These are phyloP conservation scores for Sugiyamaella japonica DNA, from an alignment of 1,139 yeast genomes.

Conservation along the genomic window DNA sequence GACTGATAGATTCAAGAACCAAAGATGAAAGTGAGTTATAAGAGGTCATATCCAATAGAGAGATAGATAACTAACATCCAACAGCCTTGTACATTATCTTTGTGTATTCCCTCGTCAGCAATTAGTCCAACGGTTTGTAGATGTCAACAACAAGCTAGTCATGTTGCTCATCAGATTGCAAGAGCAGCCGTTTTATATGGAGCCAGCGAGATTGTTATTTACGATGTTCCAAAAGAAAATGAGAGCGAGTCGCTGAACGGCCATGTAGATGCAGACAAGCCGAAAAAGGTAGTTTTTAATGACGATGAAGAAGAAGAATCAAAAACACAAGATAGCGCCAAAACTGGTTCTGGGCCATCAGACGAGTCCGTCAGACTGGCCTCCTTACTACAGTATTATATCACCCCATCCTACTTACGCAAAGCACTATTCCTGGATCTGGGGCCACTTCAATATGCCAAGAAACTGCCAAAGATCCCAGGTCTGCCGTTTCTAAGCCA, in stretches of 20 bases:
- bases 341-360: slow-evolving; percentile 27
- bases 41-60: no score
- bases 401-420: slow-evolving; percentile 82
- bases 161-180: slow-evolving; percentile 74
- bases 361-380: slow-evolving; percentile 60
- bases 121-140: slow-evolving; percentile 65
- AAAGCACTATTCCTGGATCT: slow-evolving; percentile 57
- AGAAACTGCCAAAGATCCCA: slow-evolving; percentile 67
- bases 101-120: slow-evolving; percentile 44
- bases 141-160: slow-evolving; percentile 71
- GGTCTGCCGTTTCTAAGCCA: slow-evolving; percentile 73
- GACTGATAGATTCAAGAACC: no score
- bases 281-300: slow-evolving; percentile 33
- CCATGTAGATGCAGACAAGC: slow-evolving; percentile 31
- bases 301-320: slow-evolving; percentile 27
- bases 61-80: background rate
- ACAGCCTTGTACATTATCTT: slow-evolving; percentile 47
- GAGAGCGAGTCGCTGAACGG: slow-evolving; percentile 39
- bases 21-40: slow-evolving; percentile 6
- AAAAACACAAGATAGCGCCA: slow-evolving; percentile 20
- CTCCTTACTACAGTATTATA: slow-evolving; percentile 71
- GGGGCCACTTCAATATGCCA: slow-evolving; percentile 62
- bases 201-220: slow-evolving; percentile 70
- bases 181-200: slow-evolving; percentile 67
- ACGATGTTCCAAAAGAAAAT: slow-evolving; percentile 41